Base-by-base conservation (phyloP, 164 flowering plant species). In the Piper longum region DNA sequence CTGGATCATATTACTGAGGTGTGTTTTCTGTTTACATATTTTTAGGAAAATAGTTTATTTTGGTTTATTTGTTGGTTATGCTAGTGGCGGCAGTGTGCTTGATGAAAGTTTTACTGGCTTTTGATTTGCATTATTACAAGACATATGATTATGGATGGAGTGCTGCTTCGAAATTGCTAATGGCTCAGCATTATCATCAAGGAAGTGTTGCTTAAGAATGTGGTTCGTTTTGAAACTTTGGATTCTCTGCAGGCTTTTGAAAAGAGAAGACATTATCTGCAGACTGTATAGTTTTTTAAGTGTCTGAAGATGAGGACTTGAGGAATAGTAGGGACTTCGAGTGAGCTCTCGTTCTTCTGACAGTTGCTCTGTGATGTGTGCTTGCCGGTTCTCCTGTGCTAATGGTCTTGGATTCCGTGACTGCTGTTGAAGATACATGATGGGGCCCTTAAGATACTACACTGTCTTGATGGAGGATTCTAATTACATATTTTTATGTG, bases 1-100 rank as follows among this genome's bases (percentile, higher is more conserved):
- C 84, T 60, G 76, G 85, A 36, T 86, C 96, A 16, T 89, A 92
- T 71, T 89, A 92, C 61, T 92, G 78, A 88, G 88, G 95, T 88
- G 73, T 63, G 73, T 70, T 12, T 52, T 66, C 36, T 44, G 5
- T 60, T 3, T 57, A 18, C 36, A 14, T 41, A 1, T 12, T 55
- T 4, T 41, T 19, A 26, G 36, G 36, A n/a, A 14, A 45, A 11
- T 18, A 14, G 14, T 60, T 7, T 41, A 6, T 45, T 61, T 6
- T 61, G 48, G 51, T 26, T 64, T n/a, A 60, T 36, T 18, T 57
- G 40, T 26, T 8, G 63, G 26, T 18, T 5, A 43, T 40, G 7
- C 54, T 58, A 18, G 26, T 62, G 43, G 9, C 48, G 39, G 36
- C 62, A 7, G 64, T 45, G 58, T 19, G 60, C 61, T 70, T 67